Evolutionary conservation across 2,329 filamentous ascomycete genomes (phyloP).

Genomic region (Microcera coccophila): DNA sequence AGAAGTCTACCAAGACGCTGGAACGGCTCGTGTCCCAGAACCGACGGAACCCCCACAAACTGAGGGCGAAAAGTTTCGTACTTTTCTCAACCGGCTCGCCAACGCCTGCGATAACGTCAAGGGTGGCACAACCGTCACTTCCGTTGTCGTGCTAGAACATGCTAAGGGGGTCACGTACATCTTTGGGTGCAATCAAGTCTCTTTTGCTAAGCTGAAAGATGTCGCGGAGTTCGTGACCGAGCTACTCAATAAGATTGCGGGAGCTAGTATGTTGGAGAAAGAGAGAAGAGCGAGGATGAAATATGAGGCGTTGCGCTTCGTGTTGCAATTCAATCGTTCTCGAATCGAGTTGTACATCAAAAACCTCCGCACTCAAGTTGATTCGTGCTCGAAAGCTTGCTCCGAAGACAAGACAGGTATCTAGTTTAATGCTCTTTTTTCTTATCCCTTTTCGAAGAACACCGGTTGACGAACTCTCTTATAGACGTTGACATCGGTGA

Average conservation of each 20-base stretch:
- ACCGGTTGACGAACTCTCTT: no score
- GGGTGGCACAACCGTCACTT: constrained; percentile 29
- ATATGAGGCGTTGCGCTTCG: constrained; percentile 6
- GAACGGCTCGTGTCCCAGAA: constrained; percentile 4
- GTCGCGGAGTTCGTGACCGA: constrained; percentile 8
- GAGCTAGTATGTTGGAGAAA: neutral
- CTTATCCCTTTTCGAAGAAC: no score
- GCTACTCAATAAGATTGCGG: constrained; percentile 12
- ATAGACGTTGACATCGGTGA: no score
- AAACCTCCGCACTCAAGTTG: constrained; percentile 4
- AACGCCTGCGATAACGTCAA: constrained; percentile 29
- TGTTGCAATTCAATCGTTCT: constrained; percentile 20
- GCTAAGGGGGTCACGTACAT: constrained; percentile 27
- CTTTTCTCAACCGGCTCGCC: constrained; percentile 31
- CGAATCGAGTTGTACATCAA: constrained; percentile 17
- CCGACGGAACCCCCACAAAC: constrained; percentile 1
- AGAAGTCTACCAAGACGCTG: constrained; percentile 12
- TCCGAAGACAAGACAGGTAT: no score
- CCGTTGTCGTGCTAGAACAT: constrained; percentile 27
- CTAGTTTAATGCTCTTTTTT: no score
- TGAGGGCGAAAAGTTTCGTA: constrained; percentile 22
- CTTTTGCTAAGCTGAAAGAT: neutral
- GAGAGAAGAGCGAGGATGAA: accelerated
- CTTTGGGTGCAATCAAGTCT: constrained; percentile 30
- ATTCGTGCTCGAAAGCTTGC: constrained; percentile 14